Evolutionary conservation across 345 rosid species (phyloP), one percentile per base, ranked within the genome.

Genomic region (Salix viminalis): DNA sequence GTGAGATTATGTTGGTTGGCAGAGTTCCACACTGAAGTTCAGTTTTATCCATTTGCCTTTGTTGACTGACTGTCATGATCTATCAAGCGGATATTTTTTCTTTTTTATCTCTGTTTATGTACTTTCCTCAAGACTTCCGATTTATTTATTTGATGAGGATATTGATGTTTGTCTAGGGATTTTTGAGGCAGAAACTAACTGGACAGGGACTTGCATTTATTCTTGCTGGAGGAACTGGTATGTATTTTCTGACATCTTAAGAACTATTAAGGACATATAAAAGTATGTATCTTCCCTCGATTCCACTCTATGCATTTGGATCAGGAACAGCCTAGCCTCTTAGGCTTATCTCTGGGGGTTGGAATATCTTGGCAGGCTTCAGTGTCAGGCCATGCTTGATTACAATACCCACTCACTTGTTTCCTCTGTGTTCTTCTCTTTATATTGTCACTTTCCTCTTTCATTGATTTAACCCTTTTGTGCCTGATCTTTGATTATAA

Each of bases 131-230:
- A 28, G 13, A 54, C 42, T 77, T 32, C 67, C 36, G 54, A 76
- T 21, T 56, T 39, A 4, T 62, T 32, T 32, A 73, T 61, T 65
- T 84, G 73, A 76, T 65, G 58, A 44, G 44, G 64, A 56, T 70
- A 26, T 75, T 46, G 42, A 68, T 77, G 61, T 74, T 69, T 32
- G 83, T 77, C n/a, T 74, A 96, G 99, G 97, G 89, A 62, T 90
- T 93, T 87, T 85, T 96, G 82, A 90, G 97, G 79, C 99, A 96
- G 89, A 92, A 84, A 82, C 58, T 93, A 77, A 79, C 97, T 28
- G 99, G 99, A 41, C 97, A 90, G 84, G 99, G 99, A 74, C 96
- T 96, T 82, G 98, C 97, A 56, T 96, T 96, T 79, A 89, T 96
- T 79, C 77, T 88, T 48, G 99, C 92, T 3, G 97, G 99, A 81